Base-by-base conservation (phyloP, 768 basidiomycete genomes). In the Albatrellus ellisii region DNA sequence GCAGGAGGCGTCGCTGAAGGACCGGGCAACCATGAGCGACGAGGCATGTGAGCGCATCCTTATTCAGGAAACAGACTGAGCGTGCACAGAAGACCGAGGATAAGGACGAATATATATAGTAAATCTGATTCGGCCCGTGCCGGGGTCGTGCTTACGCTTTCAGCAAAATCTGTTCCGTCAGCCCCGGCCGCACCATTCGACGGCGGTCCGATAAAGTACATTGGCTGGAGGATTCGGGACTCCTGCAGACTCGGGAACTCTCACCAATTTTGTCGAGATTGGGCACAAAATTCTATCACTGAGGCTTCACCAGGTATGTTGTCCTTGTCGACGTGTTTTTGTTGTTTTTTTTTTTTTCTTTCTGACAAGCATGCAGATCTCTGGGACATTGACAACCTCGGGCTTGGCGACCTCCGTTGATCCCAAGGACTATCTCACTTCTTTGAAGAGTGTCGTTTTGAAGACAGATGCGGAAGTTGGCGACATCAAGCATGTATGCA, bases 351-450 rank as follows among this genome's bases (percentile, higher is more conserved):
- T n/a, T 26, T n/a, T 26, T 4, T 36, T n/a, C 32, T 32, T 8
- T 21, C 24, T 43, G 15, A 36, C 37, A 10, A 10, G 33, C 11
- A 17, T 15, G 18, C 46, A 82, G 78, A 73, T 82, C 14, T 85
- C 82, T 12, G 79, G 74, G 36, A 79, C 79, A 26, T 72, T 83
- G 0, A 68, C 72, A 2, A 64, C 69, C 2, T 81, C 81, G 15
- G 89, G 88, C 12, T 69, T 76, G 1, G 75, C 88, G 6, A 85
- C 91, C 1, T 86, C 86, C 7, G 79, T 99, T 26, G 95, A 99
- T 54, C 92, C 95, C 1, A 90, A 91, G 60, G 94, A 94, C n/a
- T 99, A 98, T 60, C 76, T 99, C 39, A 98, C 94, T 0, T 92
- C 88, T 9, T 73, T 98, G 42, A 83, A 97, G 52, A 88, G 79